Evolutionary conservation across 2,329 filamentous ascomycete genomes (phyloP), one percentile per base, ranked within the genome.

Genomic region (Exophiala mesophila): DNA sequence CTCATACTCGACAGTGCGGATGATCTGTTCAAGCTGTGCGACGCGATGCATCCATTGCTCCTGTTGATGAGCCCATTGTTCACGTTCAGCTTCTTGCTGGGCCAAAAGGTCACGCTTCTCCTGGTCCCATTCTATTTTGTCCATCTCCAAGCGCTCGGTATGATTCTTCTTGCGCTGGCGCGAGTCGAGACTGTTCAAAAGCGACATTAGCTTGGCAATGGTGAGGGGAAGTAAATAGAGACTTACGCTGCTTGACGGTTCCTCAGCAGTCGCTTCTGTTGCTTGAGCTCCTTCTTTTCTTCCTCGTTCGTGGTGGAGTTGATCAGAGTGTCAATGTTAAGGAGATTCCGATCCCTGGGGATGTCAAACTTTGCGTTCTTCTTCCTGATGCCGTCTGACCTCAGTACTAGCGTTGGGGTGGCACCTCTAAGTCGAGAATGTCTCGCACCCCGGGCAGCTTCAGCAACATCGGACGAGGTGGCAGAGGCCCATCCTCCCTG

Each of bases 301-400:
- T 92, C 82, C 59, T 97, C 90, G 64, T 94, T 84, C 36, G 57
- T 66, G 24, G 88, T 90, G 66, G 87, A 82, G 39, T 83, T 76
- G 65, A 98, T 97, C 60, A 97, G 76, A 49, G 87, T 77, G 65
- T 98, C 92, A 67, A 98, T 97, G 69, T 94, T 97, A 72, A 78
- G 82, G 56, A 98, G 78, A 59, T 89, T 97, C 50, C 89, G 80
- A 69, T 96, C 92, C 32, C 86, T 82, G 7, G 92, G 92, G 55
- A 98, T 98, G 60, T 97, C 90, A 66, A 97, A 96, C 55, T 90
- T 85, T 53, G 89, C 88, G 61, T 97, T 98, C 83, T 97, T 97
- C 81, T 98, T 98, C 59, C 92, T 80, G 65, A 97, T 94, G 49
- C 92, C 88, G 56, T 94, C 88, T 43, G 87, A 81, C 55, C 86